Percentiles rank a stretch among this genome's conserved stretches.
Conservation (phyloP, 139 green algal species). For the Ettlia oleoabundans region DNA sequence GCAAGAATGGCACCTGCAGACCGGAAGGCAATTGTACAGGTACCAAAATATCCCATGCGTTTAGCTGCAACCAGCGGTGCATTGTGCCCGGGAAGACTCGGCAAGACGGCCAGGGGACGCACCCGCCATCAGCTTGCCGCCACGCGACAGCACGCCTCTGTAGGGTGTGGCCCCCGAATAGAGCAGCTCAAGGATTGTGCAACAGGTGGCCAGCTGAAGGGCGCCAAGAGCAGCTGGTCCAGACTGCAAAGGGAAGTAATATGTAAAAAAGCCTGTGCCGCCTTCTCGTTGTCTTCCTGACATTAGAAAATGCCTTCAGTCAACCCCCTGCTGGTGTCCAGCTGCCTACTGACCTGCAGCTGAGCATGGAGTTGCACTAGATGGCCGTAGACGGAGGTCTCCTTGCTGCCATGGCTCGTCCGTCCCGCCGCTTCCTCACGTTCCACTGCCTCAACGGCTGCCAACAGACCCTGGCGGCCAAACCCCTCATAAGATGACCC, state of each 20-base stretch:
- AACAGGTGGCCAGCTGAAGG: not conserved
- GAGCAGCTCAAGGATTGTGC: constrained; percentile 1
- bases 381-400: not conserved
- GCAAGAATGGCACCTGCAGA: not conserved
- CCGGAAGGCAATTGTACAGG: too few relatives aligned
- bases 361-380: not conserved
- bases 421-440: not conserved
- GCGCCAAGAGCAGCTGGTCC: too few relatives aligned
- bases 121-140: not conserved
- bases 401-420: not conserved
- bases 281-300: too few relatives aligned
- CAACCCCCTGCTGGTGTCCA: too few relatives aligned
- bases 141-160: not conserved
- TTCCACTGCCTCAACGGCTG: not conserved
- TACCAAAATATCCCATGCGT: too few relatives aligned
- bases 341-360: not conserved
- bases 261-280: too few relatives aligned
- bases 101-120: too few relatives aligned
- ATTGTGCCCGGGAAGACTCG: too few relatives aligned
- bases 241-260: too few relatives aligned
- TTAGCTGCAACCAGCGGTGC: not conserved
- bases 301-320: too few relatives aligned
- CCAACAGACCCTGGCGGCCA: not conserved
- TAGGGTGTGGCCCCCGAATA: not conserved
- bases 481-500: not conserved